These are phyloP conservation scores for Mallotus japonicus DNA, from an alignment of 441 rosid genomes.

Conservation along the genomic window DNA sequence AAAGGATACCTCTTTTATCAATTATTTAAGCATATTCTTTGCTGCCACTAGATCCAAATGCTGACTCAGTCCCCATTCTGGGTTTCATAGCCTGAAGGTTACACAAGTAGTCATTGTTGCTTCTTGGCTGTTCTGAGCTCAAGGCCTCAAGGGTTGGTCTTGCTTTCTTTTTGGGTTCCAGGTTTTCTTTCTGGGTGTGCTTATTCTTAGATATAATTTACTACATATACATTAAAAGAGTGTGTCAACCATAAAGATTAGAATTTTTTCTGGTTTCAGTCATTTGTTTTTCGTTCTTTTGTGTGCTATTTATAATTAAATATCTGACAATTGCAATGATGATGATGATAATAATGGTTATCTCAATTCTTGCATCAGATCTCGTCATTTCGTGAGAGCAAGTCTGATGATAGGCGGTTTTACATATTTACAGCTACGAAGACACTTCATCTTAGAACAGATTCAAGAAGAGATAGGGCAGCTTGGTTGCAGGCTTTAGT, in stretches of 20 bases:
- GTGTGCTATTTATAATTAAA: constrained; percentile 4
- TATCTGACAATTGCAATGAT: constrained; percentile 14
- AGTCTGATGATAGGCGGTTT: constrained; percentile 84
- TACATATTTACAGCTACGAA: constrained; percentile 90
- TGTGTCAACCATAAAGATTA: not conserved
- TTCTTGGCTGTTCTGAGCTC: not conserved
- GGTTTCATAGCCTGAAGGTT: not conserved
- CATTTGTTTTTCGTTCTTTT: not conserved
- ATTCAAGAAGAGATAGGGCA: constrained; percentile 70
- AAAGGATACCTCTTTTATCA: constrained; percentile 23
- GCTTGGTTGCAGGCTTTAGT: constrained; percentile 95
- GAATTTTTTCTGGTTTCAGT: constrained; percentile 12
- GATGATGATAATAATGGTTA: not conserved
- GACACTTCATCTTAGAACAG: constrained; percentile 91
- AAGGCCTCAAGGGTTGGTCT: constrained; percentile 10
- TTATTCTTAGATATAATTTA: not conserved
- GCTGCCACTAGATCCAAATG: constrained; percentile 7
- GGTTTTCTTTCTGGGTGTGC: constrained; percentile 28
- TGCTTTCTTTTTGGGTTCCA: constrained; percentile 14
- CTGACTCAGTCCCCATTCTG: not conserved
- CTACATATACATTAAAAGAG: not conserved
- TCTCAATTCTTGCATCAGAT: constrained; percentile 53
- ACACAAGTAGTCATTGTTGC: not conserved
- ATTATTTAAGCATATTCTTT: constrained; percentile 17
- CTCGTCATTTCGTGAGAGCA: constrained; percentile 94